phyloP scores from a whole-genome alignment of 1,284 basidiomycete genomes.

The Papiliotrema terrestris region DNA sequence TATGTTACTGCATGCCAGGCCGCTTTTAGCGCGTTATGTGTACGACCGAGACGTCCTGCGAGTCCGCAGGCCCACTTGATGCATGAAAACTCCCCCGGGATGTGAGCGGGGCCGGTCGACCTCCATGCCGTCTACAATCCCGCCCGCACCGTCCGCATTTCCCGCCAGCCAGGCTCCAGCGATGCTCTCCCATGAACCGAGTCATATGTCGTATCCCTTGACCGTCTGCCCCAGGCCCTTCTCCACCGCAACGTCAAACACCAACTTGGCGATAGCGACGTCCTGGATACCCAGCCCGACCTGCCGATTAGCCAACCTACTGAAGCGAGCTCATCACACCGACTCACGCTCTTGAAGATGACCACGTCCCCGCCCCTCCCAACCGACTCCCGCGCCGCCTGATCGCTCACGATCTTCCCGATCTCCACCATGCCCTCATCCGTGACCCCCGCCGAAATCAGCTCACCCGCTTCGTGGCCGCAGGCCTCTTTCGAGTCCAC shows the following conservation, averaged over 20 bases:
- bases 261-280: conserved; percentile 45
- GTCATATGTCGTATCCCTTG: no score
- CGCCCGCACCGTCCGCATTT: no score
- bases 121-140: no score
- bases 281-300: conserved; percentile 50
- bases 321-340: conserved; percentile 7
- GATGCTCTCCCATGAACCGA: no score
- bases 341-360: conserved; percentile 45
- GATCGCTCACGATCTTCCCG: conserved; percentile 24
- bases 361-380: conserved; percentile 28
- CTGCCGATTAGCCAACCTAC: conserved; percentile 14
- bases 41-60: no score
- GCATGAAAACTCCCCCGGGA: no score
- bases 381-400: conserved; percentile 2
- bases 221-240: background rate
- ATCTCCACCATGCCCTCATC: conserved; percentile 40
- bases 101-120: no score
- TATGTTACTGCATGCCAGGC: no score
- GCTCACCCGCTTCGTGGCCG: conserved; percentile 68
- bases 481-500: conserved; percentile 73
- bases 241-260: conserved; percentile 37
- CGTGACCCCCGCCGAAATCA: conserved; percentile 55
- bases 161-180: no score
- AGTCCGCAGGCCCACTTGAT: no score
- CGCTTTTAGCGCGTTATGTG: no score